phyloP scores from a whole-genome alignment of 1,139 yeast genomes.

The Kurtzmaniella quercitrusa region DNA sequence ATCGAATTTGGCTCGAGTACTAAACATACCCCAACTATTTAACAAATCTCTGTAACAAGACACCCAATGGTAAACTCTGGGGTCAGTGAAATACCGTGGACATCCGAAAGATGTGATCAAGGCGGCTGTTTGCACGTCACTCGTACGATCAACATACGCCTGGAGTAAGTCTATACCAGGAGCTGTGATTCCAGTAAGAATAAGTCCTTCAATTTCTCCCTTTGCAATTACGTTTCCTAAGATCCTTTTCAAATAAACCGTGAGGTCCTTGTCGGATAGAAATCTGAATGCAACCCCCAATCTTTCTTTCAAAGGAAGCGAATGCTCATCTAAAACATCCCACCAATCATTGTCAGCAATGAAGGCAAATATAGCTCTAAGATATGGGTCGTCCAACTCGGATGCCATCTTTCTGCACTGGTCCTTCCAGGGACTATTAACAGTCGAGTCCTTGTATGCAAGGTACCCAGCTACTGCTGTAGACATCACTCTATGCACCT shows the following conservation, averaged over 20 bases:
- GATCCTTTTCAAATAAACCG: slow-evolving; percentile 61
- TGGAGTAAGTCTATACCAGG: slow-evolving; percentile 78
- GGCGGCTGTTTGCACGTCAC: slow-evolving; percentile 92
- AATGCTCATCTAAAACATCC: slow-evolving; percentile 88
- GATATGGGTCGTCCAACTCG: slow-evolving; percentile 83
- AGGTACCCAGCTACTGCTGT: slow-evolving; percentile 93
- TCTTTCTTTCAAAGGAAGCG: slow-evolving; percentile 82
- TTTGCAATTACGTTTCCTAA: slow-evolving; percentile 65
- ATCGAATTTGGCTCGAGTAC: slow-evolving; percentile 78
- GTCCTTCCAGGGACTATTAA: slow-evolving; percentile 89
- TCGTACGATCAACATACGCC: slow-evolving; percentile 81
- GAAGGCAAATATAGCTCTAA: slow-evolving; percentile 88
- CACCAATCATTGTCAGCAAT: slow-evolving; percentile 96
- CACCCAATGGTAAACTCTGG: slow-evolving; percentile 72
- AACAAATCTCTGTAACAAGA: slow-evolving; percentile 68
- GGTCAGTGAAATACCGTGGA: slow-evolving; percentile 75
- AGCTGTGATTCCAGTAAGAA: slow-evolving; percentile 85
- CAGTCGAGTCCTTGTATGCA: slow-evolving; percentile 59
- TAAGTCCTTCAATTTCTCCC: slow-evolving; percentile 89
- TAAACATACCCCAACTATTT: slow-evolving; percentile 81
- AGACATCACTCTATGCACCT: slow-evolving; percentile 71
- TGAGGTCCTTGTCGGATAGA: slow-evolving; percentile 71
- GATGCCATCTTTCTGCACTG: slow-evolving; percentile 86
- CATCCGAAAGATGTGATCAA: slow-evolving; percentile 74
- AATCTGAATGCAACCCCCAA: slow-evolving; percentile 87